These are phyloP conservation scores for Plicaturopsis crispa DNA, from an alignment of 768 basidiomycete genomes.

Conservation along the genomic window DNA sequence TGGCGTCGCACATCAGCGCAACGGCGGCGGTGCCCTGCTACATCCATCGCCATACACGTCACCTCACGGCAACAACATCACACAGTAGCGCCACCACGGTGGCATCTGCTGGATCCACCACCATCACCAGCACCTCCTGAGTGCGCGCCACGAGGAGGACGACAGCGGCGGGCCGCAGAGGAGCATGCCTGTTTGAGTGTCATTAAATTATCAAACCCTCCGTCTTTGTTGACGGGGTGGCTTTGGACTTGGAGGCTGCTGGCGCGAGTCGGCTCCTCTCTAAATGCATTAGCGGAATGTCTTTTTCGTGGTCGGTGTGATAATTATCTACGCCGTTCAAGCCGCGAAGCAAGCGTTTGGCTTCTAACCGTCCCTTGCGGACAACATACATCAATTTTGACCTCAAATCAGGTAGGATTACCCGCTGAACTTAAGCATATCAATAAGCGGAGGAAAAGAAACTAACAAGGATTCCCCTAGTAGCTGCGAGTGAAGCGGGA, in stretches of 20 bases:
- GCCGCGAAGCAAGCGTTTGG: not conserved
- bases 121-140: too few relatives aligned
- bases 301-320: constrained; percentile 33
- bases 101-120: too few relatives aligned
- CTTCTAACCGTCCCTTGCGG: constrained; percentile 17
- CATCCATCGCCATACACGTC: too few relatives aligned
- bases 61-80: too few relatives aligned
- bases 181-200: constrained; percentile 76
- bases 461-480: constrained; percentile 87
- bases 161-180: too few relatives aligned
- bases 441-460: constrained; percentile 89
- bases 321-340: constrained; percentile 40
- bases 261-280: constrained; percentile 28
- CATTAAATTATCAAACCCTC: constrained; percentile 45
- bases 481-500: constrained; percentile 84
- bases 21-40: too few relatives aligned
- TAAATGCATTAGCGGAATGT: constrained; percentile 37
- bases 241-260: constrained; percentile 34
- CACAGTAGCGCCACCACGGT: too few relatives aligned
- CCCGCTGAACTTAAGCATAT: constrained; percentile 87
- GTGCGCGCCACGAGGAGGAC: too few relatives aligned
- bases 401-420: constrained; percentile 64
- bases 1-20: too few relatives aligned
- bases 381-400: constrained; percentile 8
- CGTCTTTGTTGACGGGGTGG: constrained; percentile 20